Conservation (phyloP, 1,139 yeast genomes). For the Candida tetrigidarum region DNA sequence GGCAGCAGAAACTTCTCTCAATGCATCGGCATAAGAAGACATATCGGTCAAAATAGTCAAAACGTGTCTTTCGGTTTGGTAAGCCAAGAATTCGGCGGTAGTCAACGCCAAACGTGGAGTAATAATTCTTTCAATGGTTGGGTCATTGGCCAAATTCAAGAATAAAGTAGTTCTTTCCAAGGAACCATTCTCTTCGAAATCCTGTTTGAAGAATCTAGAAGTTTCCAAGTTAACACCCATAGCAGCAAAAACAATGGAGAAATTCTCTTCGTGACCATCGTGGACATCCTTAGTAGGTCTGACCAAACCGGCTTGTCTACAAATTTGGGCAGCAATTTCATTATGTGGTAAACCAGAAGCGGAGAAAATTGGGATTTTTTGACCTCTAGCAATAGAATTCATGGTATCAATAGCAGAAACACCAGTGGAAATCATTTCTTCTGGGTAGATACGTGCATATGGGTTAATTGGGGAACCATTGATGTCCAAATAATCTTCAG, state of each 20-base stretch:
- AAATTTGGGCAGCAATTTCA: constrained; percentile 99
- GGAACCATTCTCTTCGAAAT: constrained; percentile 98
- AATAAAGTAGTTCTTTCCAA: constrained; percentile 96
- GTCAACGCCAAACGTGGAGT: constrained; percentile 99
- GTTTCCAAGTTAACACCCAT: constrained; percentile 57
- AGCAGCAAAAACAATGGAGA: constrained; percentile 98
- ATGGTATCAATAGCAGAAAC: constrained; percentile 97
- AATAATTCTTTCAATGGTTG: constrained; percentile 98
- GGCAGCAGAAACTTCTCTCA: constrained; percentile 99
- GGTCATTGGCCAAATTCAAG: constrained; percentile 97
- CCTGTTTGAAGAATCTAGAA: constrained; percentile 80
- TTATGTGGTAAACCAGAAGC: constrained; percentile 99
- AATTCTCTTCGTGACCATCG: constrained; percentile 99
- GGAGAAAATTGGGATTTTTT: constrained; percentile 97
- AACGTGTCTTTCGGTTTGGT: constrained; percentile 99
- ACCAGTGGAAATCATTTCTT: constrained; percentile 99
- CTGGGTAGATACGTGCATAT: constrained; percentile 97
- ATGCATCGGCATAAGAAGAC: constrained; percentile 99
- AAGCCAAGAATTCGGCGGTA: constrained; percentile 97
- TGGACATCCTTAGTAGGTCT: constrained; percentile 99
- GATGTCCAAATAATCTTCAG: constrained; percentile 97
- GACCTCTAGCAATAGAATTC: constrained; percentile 99
- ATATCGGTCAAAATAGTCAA: constrained; percentile 97
- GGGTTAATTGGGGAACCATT: constrained; percentile 99
- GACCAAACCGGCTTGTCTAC: constrained; percentile 99